Evolutionary conservation across 1,139 yeast species (phyloP).

Genomic region (Saccharomyces hybrid): DNA sequence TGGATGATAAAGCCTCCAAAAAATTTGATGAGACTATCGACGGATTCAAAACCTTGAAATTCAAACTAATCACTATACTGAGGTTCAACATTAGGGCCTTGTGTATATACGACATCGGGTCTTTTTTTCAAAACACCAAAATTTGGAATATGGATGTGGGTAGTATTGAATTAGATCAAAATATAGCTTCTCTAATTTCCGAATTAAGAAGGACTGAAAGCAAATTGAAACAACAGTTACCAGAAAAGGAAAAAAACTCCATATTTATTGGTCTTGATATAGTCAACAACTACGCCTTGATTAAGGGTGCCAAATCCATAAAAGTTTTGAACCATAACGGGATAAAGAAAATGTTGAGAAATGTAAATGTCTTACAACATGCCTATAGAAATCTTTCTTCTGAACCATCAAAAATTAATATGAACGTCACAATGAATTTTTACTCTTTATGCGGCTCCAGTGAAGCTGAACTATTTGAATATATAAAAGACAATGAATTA

Average conservation of each 20-base stretch:
- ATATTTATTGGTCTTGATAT: constrained; percentile 46
- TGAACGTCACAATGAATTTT: constrained; percentile 48
- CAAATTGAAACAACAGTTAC: constrained; percentile 24
- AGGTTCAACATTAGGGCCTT: constrained; percentile 61
- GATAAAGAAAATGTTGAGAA: constrained; percentile 55
- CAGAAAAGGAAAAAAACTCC: constrained; percentile 29
- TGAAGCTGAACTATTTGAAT: constrained; percentile 18
- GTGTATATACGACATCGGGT: constrained; percentile 51
- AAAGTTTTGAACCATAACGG: constrained; percentile 56
- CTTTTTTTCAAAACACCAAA: constrained; percentile 31
- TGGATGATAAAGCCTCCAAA: constrained; percentile 37
- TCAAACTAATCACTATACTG: constrained; percentile 46
- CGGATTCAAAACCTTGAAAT: constrained; percentile 41
- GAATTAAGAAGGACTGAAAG: constrained; percentile 26
- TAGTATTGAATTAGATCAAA: constrained; percentile 53
- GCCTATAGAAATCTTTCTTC: constrained; percentile 56
- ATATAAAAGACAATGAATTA: constrained; percentile 29
- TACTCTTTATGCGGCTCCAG: constrained; percentile 39
- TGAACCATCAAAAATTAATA: constrained; percentile 53
- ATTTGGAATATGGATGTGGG: constrained; percentile 45
- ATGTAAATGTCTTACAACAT: constrained; percentile 69
- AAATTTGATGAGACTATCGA: constrained; percentile 44
- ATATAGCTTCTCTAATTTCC: constrained; percentile 35
- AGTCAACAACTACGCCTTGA: constrained; percentile 49
- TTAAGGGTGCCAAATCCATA: constrained; percentile 53